Evolutionary conservation across 805 yeast species (phyloP), one percentile per base, ranked within the genome.

Genomic region (Metschnikowia dekortorum): DNA sequence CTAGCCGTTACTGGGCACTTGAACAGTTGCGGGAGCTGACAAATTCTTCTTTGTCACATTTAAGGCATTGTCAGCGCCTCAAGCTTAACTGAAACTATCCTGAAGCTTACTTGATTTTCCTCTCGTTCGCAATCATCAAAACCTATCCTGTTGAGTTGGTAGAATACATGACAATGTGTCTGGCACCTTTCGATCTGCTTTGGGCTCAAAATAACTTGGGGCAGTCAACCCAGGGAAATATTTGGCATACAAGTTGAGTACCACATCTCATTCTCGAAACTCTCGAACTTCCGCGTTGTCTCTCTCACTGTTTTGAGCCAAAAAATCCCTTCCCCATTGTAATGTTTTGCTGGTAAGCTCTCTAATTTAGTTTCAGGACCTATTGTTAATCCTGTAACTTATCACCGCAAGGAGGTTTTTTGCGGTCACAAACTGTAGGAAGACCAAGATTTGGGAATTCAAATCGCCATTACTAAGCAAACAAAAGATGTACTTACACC

Each of bases 1-100:
- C 10, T 52, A 58, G 48, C 70, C 68, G 36, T 69, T 73, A 35
- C 47, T 47, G 9, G 39, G 37, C 8, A 16, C 8, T 7, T 46
- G 53, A 3, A 51, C 51, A 16, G 46, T 11, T 9, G 46, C 36
- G 31, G 52, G 66, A 2, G 60, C 45, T 0, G 69, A 64, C 33
- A 30, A 33, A 37, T 51, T 57, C 28, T 53, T 49, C 35, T 47
- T 34, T 32, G 57, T 54, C 49, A 22, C 60, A 59, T 59, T 8
- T 58, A 52, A 11, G 58, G 54, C 73, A 74, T 49, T 61, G 62
- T 51, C 69, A 70, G 52, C 74, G 79, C 53, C 75, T 75, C 11
- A 75, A 68, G 42, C 79, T 46, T 62, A n/a, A n/a, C 79, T 79
- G 11, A 75, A 77, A 14, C 74, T 76, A 45, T 71, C 66, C 33